phyloP scores from a whole-genome alignment of 495 filamentous ascomycete genomes.

The Copromyces sp. region DNA sequence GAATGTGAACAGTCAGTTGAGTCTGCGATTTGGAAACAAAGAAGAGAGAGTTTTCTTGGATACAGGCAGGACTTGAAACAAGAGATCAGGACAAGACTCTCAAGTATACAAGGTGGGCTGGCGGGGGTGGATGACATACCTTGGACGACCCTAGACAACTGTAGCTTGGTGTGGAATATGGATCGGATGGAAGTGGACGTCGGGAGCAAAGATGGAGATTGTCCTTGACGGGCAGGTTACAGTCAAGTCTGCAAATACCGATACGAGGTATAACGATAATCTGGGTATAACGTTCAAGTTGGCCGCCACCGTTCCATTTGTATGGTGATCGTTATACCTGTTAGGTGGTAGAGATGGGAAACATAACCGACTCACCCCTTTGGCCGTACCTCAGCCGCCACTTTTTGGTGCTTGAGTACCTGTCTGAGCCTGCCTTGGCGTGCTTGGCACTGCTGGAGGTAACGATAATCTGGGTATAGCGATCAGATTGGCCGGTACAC shows the following conservation, averaged over 20 bases:
- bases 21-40: neutral
- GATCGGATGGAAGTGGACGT: neutral
- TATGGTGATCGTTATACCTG: neutral
- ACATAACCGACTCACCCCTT: neutral
- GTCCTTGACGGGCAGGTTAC: neutral
- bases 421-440: neutral
- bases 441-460: neutral
- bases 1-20: neutral
- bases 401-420: neutral
- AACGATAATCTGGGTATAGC: neutral
- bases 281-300: neutral
- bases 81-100: neutral
- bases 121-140: neutral
- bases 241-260: neutral
- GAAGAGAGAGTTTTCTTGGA: neutral
- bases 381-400: neutral
- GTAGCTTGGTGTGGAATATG: neutral
- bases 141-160: neutral
- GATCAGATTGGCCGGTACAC: neutral
- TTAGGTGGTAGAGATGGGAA: neutral
- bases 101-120: neutral
- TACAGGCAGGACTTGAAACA: neutral
- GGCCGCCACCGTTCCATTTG: neutral
- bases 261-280: neutral
- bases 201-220: neutral